Base-by-base conservation (phyloP, 2,329 filamentous ascomycete species). In the Venturia asperata region DNA sequence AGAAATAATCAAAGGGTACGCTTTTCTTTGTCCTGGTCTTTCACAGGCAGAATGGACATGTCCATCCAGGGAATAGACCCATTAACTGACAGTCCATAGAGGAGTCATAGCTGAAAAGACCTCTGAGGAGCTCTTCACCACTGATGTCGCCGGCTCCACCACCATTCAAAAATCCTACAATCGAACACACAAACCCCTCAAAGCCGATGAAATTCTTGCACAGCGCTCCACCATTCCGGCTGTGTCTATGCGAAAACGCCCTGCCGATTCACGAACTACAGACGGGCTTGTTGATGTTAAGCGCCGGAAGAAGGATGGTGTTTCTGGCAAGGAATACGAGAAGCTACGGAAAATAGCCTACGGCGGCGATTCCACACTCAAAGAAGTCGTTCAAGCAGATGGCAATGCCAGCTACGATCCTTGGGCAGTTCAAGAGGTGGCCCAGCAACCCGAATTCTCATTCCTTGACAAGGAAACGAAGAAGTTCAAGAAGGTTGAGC, bases 121-220 rank as follows among this genome's bases (percentile, higher is more conserved):
- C 0, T 91, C 92, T 1, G 85, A 88, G 63, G 87, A 95, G 66
- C 87, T 99, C 66, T 99, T 97, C 79, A 83, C 86, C 42, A 78
- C 97, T 72, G 94, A 97, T 74, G 85, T 86, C 1, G 81, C 81
- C 61, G 91, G 92, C 67, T 88, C 92, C 71, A 77, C 81, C 61
- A 79, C 83, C 63, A 85, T 92, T 67, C 80, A 85, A 65, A 88
- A 87, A 72, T 78, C 83, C 68, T 82, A 86, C 71, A 81, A 85
- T 68, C 89, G 87, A 73, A 79, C 81, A 69, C 85, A 87, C 74
- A 97, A 96, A 79, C 82, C 84, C 5, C 84, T 99, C 70, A 96
- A 91, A 77, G 87, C 88, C 68, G 93, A 99, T 74, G 90, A 97
- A 74, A 97, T 99, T 68, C 87, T 99, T 70, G 87, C 89, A 39